Percentiles rank a stretch among this genome's conserved stretches.
Evolutionary conservation across 768 basidiomycete species (phyloP).

Genomic region (Phylloporus sp.): DNA sequence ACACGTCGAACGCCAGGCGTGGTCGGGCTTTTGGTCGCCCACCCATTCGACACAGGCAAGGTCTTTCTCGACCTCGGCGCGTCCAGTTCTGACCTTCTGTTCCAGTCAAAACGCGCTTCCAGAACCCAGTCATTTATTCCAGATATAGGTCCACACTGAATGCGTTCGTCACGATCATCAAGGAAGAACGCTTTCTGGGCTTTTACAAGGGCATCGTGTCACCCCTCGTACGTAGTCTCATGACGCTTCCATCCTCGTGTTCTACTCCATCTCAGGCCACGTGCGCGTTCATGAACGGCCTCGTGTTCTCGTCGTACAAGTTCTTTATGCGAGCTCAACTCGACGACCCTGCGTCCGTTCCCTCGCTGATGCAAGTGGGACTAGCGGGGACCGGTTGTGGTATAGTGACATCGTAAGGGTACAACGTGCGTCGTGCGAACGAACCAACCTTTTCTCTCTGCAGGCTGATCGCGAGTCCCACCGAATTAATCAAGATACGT

Average conservation of each 20-base stretch:
- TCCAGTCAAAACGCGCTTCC: slow-evolving; percentile 77
- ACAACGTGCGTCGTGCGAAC: not conserved
- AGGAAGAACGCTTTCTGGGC: slow-evolving; percentile 63
- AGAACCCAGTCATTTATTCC: slow-evolving; percentile 52
- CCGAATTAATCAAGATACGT: slow-evolving; percentile 84
- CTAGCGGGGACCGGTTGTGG: slow-evolving; percentile 81
- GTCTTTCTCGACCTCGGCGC: not conserved
- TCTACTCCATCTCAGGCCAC: slow-evolving; percentile 49
- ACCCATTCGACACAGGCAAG: slow-evolving; percentile 70
- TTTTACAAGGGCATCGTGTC: slow-evolving; percentile 76
- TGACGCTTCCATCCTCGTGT: not conserved
- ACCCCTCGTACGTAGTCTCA: slow-evolving; percentile 57
- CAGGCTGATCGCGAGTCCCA: slow-evolving; percentile 75
- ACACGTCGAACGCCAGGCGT: slow-evolving; percentile 39
- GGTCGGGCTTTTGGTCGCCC: slow-evolving; percentile 62
- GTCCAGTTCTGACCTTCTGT: not conserved
- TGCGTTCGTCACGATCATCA: slow-evolving; percentile 61
- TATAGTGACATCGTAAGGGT: slow-evolving; percentile 66
- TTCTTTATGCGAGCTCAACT: slow-evolving; percentile 70
- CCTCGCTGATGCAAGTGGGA: slow-evolving; percentile 66
- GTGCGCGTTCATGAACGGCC: slow-evolving; percentile 74
- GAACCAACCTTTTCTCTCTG: not conserved
- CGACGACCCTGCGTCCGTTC: slow-evolving; percentile 39
- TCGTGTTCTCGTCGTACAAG: slow-evolving; percentile 82
- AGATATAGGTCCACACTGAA: slow-evolving; percentile 62